These are phyloP conservation scores for Raffaelea ambrosiae DNA, from an alignment of 2,329 filamentous ascomycete genomes.

Conservation along the genomic window DNA sequence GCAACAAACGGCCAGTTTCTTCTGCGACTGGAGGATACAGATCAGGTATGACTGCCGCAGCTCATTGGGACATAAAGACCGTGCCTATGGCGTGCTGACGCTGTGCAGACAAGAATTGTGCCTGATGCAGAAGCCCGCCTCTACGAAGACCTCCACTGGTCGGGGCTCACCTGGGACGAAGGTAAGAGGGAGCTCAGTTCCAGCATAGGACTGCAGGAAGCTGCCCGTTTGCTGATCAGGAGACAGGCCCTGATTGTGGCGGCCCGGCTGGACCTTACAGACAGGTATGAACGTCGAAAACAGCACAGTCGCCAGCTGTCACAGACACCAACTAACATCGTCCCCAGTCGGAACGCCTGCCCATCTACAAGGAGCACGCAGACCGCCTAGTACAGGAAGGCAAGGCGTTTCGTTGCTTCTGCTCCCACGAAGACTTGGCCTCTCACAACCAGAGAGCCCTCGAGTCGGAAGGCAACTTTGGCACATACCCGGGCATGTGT, in stretches of 20 bases:
- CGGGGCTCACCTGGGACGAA: conserved; percentile 89
- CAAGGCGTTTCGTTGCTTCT: conserved; percentile 91
- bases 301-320: too few species aligned
- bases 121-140: conserved; percentile 69
- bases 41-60: conserved; percentile 51
- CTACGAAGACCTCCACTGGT: conserved; percentile 77
- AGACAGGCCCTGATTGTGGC: conserved; percentile 64
- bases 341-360: conserved; percentile 65
- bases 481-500: conserved; percentile 59
- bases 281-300: conserved; percentile 45
- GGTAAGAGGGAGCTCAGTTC: conserved; percentile 34
- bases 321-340: background rate
- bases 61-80: background rate
- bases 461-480: conserved; percentile 33
- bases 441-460: conserved; percentile 55
- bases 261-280: conserved; percentile 80
- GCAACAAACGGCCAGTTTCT: conserved; percentile 85
- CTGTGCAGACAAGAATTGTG: conserved; percentile 65
- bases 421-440: conserved; percentile 62
- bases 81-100: too few species aligned
- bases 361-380: conserved; percentile 64
- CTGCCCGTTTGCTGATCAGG: conserved; percentile 10
- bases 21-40: conserved; percentile 88
- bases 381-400: conserved; percentile 59
- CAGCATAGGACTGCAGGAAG: background rate